Conservation (phyloP, 2,329 filamentous ascomycete species). For the Penicillium oxalicum region DNA sequence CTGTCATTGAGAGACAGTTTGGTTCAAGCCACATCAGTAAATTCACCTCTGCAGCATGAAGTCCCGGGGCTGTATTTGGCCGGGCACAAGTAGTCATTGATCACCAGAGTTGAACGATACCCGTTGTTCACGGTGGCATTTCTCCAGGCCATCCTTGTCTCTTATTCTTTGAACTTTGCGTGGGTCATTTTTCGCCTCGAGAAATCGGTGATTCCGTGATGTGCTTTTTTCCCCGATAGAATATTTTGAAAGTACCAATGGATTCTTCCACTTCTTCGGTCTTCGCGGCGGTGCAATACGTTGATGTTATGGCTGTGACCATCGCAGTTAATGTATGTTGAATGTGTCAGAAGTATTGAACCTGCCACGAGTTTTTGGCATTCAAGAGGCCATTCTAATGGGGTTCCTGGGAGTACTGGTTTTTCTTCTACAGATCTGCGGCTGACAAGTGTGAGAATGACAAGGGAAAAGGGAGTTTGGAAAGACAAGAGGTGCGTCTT, state of each 20-base stretch:
- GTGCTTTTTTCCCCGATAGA: background rate
- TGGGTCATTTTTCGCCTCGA: slow-evolving; percentile 45
- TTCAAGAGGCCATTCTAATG: slow-evolving; percentile 40
- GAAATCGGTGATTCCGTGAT: slow-evolving; percentile 41
- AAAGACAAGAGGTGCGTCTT: background rate
- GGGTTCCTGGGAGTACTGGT: slow-evolving; percentile 27
- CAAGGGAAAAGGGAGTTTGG: slow-evolving; percentile 26
- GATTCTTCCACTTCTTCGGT: slow-evolving; percentile 56
- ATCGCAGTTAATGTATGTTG: slow-evolving; percentile 50
- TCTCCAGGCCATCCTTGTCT: slow-evolving; percentile 23
- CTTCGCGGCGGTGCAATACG: slow-evolving; percentile 51
- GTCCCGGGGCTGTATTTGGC: slow-evolving; percentile 28
- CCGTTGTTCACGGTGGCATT: too few species aligned
- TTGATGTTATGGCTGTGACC: slow-evolving; percentile 52
- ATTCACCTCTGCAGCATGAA: slow-evolving; percentile 30
- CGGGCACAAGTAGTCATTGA: slow-evolving; percentile 37
- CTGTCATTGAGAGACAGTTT: slow-evolving; percentile 36
- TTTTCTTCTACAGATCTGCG: slow-evolving; percentile 33
- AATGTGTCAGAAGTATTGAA: slow-evolving; percentile 44
- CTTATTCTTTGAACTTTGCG: slow-evolving; percentile 38
- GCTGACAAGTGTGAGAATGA: slow-evolving; percentile 30
- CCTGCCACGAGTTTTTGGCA: slow-evolving; percentile 40
- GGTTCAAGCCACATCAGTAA: slow-evolving; percentile 40
- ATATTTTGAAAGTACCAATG: slow-evolving; percentile 12
- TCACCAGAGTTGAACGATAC: slow-evolving; percentile 32